Evolutionary conservation across 805 yeast species (phyloP).

Genomic region (Wickerhamiella azymoides): DNA sequence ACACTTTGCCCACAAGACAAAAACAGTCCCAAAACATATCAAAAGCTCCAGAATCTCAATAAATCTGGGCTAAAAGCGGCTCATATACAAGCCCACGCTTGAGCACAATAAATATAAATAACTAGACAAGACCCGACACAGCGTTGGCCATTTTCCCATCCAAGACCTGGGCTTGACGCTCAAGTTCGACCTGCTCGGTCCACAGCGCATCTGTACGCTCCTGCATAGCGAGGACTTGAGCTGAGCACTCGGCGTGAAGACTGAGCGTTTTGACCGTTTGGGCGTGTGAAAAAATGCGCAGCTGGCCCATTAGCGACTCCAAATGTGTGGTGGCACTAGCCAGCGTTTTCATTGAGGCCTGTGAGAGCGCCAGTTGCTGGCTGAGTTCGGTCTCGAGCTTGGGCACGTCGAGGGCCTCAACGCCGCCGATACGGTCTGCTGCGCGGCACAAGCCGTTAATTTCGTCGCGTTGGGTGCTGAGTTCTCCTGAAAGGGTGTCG

Average conservation of each 20-base stretch:
- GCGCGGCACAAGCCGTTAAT: slow-evolving; percentile 13
- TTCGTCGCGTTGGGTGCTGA: slow-evolving; percentile 15
- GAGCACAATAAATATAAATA: too few species aligned
- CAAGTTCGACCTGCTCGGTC: slow-evolving; percentile 2
- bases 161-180: not conserved
- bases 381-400: slow-evolving; percentile 6
- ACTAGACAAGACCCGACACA: not conserved
- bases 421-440: slow-evolving; percentile 17
- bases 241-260: slow-evolving; percentile 1
- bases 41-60: too few species aligned
- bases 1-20: too few species aligned
- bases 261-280: slow-evolving; percentile 9
- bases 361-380: slow-evolving; percentile 10
- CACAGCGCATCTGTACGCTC: not conserved
- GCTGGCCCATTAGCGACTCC: slow-evolving; percentile 4
- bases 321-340: not conserved
- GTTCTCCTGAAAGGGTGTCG: slow-evolving; percentile 15
- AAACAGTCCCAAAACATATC: too few species aligned
- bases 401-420: slow-evolving; percentile 10
- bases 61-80: too few species aligned
- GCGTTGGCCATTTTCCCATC: not conserved
- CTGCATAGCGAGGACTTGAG: slow-evolving; percentile 8
- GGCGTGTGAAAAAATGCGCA: slow-evolving; percentile 2
- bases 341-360: slow-evolving; percentile 5
- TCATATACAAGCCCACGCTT: too few species aligned